phyloP scores from a whole-genome alignment of 495 filamentous ascomycete genomes.

The Neurospora intermedia region DNA sequence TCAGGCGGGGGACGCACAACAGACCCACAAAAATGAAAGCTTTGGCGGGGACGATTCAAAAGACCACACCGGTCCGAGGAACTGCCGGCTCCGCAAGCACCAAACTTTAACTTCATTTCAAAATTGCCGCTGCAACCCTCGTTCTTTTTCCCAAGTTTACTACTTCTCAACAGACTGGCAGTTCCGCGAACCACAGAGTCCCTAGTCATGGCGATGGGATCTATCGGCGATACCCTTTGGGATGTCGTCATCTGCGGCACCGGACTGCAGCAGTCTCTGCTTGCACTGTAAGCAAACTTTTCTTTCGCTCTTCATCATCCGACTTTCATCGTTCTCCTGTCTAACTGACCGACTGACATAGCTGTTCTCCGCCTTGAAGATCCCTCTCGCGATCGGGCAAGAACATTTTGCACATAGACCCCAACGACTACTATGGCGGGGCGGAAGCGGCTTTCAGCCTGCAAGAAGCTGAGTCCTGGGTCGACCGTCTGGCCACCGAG shows the following conservation, averaged over 20 bases:
- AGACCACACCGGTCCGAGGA: constrained; percentile 8
- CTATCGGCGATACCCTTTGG: constrained; percentile 71
- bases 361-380: constrained; percentile 47
- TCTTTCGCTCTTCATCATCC: background rate
- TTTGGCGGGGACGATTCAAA: background rate
- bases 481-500: constrained; percentile 11
- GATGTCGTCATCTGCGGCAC: constrained; percentile 88
- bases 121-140: constrained; percentile 22
- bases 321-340: constrained; percentile 3
- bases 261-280: constrained; percentile 77
- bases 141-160: constrained; percentile 6
- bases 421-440: constrained; percentile 80
- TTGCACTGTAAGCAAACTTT: constrained; percentile 68
- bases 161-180: constrained; percentile 14
- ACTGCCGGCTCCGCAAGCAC: constrained; percentile 10
- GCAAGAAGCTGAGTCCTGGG: constrained; percentile 73
- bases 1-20: background rate
- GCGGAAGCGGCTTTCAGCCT: constrained; percentile 78
- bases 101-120: constrained; percentile 17
- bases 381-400: constrained; percentile 86
- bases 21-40: background rate
- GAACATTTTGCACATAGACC: constrained; percentile 83
- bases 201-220: constrained; percentile 52
- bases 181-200: constrained; percentile 9
- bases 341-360: constrained; percentile 53